Conservation (phyloP, 306 rosid species). For the Alnus glutinosa region DNA sequence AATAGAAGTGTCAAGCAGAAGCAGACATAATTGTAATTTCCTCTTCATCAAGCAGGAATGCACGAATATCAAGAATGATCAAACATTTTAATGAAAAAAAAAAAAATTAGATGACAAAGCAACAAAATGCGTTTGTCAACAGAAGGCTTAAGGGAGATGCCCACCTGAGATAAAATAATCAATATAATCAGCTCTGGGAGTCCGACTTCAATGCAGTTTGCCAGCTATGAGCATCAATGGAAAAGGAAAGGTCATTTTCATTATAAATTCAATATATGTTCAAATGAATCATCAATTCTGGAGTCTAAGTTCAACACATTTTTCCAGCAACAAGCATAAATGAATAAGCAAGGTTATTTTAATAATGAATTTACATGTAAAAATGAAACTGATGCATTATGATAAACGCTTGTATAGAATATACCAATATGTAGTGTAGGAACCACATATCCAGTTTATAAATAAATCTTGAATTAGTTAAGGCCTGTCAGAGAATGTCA, state of each 20-base stretch:
- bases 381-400: neutral
- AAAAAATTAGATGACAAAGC: neutral
- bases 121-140: slow-evolving; percentile 2
- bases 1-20: slow-evolving; percentile 8
- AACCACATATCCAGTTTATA: neutral
- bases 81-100: slow-evolving; percentile 11
- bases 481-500: neutral
- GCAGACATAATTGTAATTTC: neutral
- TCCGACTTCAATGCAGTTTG: slow-evolving; percentile 86
- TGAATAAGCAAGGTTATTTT: neutral
- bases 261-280: neutral
- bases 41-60: slow-evolving; percentile 2
- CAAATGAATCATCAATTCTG: slow-evolving; percentile 49
- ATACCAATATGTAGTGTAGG: no score
- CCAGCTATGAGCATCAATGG: slow-evolving; percentile 58
- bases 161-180: slow-evolving; percentile 72
- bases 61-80: slow-evolving; percentile 11
- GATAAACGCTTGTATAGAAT: no score
- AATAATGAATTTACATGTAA: neutral
- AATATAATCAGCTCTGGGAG: slow-evolving; percentile 75
- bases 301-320: slow-evolving; percentile 88
- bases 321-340: slow-evolving; percentile 62
- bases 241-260: neutral
- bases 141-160: slow-evolving; percentile 22
- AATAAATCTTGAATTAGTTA: neutral